Base-by-base conservation (phyloP, 495 filamentous ascomycete species). In the Neurospora pannonica region DNA sequence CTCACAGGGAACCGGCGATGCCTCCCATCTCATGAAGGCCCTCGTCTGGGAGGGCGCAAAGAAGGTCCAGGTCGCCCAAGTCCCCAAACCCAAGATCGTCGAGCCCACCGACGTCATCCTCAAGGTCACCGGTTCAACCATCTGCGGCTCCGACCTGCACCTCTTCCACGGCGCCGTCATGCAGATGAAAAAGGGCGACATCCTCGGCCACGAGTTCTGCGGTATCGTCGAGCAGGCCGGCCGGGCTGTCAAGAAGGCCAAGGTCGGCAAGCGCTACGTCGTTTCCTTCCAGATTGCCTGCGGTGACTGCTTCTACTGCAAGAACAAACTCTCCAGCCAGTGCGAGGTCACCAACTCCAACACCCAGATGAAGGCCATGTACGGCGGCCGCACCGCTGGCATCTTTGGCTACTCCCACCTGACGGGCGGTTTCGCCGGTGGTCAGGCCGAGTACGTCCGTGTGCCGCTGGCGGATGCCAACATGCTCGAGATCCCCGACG, bases 141-240 rank as follows among this genome's bases (percentile, higher is more conserved):
- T 98, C 73, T 97, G 95, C 83, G 94, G 94, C 4, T 92, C 88
- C 73, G 95, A 98, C 76, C 85, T 97, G 10, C 95, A 97, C 78
- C 83, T 97, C 31, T 88, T 92, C 39, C 93, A 97, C 77, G 90
- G 90, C 37, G 81, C 84, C 24, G 87, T 97, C 36, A 82, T 95
- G 5, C 87, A 97, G 78, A 76, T 97, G 42, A 83, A 91, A 75
- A 92, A 93, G 76, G 94, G 95, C 54, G 94, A 97, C 83, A 94
- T 97, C 70, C 87, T 97, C 0, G 94, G 94, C 67, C 94, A 97
- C 80, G 94, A 97, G 77, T 97, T 94, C 84, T 94, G 92, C 78
- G 94, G 94, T 54, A 82, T 93, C 21, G 90, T 97, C 7, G 93
- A 96, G 39, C 84, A 87, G 19, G 86, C 93, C 7, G 94, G 94